Conservation (phyloP, 495 filamentous ascomycete genomes). For the Penicillium lagena region DNA sequence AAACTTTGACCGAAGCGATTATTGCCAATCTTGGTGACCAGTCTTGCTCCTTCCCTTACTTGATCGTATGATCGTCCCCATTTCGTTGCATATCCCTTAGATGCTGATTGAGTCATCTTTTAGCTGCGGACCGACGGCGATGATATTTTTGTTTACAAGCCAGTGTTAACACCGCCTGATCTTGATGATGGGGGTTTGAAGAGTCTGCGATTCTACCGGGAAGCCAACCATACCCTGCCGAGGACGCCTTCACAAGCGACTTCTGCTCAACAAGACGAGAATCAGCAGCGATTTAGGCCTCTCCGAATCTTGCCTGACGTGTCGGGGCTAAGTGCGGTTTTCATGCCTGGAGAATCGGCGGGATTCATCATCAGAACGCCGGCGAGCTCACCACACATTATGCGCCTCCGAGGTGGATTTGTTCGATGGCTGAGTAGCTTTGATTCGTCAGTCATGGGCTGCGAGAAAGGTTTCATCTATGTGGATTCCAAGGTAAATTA, state of each 20-base stretch:
- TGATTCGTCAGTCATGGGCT: conserved; percentile 53
- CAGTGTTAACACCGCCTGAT: conserved; percentile 44
- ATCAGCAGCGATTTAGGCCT: conserved; percentile 36
- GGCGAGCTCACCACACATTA: conserved; percentile 63
- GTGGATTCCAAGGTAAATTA: conserved; percentile 51
- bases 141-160: conserved; percentile 83
- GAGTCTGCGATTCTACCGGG: conserved; percentile 65
- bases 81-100: background rate
- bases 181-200: conserved; percentile 24
- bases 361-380: conserved; percentile 75
- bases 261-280: conserved; percentile 27
- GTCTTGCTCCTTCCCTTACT: conserved; percentile 61
- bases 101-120: conserved; percentile 6
- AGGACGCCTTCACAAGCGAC: conserved; percentile 32
- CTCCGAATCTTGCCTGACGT: conserved; percentile 61
- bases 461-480: conserved; percentile 75
- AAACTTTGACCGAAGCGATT: conserved; percentile 67
- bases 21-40: conserved; percentile 79
- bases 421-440: conserved; percentile 65
- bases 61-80: conserved; percentile 55
- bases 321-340: conserved; percentile 69
- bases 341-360: conserved; percentile 70
- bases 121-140: conserved; percentile 72
- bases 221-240: conserved; percentile 56
- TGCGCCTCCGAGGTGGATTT: conserved; percentile 58